These are phyloP conservation scores for Hyphopichia burtonii DNA, from an alignment of 1,139 yeast species.

Conservation along the genomic window DNA sequence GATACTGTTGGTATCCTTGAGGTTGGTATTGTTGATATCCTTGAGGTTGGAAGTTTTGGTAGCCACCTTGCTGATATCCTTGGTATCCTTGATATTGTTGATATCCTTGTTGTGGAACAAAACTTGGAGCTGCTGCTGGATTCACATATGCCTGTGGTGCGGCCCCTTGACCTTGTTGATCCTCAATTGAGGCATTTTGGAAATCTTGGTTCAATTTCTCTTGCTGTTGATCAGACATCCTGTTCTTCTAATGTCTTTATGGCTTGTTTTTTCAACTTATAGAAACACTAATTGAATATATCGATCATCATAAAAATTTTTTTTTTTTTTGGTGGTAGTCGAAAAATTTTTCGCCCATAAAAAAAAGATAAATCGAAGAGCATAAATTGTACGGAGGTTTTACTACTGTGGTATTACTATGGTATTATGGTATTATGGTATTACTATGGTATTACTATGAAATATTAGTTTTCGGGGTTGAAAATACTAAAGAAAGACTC, in stretches of 20 bases:
- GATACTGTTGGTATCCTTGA: slow-evolving; percentile 22
- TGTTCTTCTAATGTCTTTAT: background rate
- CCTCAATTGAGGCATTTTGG: slow-evolving; percentile 42
- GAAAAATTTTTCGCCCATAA: background rate
- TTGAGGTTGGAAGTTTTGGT: slow-evolving; percentile 15
- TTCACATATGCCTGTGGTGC: slow-evolving; percentile 26
- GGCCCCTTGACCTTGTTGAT: slow-evolving; percentile 12
- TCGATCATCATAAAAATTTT: background rate
- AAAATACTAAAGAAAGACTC: slow-evolving; percentile 1
- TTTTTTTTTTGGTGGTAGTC: background rate
- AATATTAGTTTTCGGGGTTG: background rate
- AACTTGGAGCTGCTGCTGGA: slow-evolving; percentile 40
- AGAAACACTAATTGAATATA: too few relatives aligned
- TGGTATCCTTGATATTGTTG: slow-evolving; percentile 22
- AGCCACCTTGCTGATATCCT: slow-evolving; percentile 23
- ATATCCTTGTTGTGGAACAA: slow-evolving; percentile 36
- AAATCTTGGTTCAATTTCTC: slow-evolving; percentile 58
- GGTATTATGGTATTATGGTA: too few relatives aligned
- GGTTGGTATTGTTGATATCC: slow-evolving; percentile 9
- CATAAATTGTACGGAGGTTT: background rate
- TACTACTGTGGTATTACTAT: too few relatives aligned
- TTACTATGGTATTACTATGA: too few relatives aligned
- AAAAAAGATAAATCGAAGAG: slow-evolving; percentile 1
- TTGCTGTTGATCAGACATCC: slow-evolving; percentile 46
- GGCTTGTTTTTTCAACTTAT: background rate